Evolutionary conservation across 805 yeast species (phyloP).

Genomic region (Starmerella khaoyaiensis): DNA sequence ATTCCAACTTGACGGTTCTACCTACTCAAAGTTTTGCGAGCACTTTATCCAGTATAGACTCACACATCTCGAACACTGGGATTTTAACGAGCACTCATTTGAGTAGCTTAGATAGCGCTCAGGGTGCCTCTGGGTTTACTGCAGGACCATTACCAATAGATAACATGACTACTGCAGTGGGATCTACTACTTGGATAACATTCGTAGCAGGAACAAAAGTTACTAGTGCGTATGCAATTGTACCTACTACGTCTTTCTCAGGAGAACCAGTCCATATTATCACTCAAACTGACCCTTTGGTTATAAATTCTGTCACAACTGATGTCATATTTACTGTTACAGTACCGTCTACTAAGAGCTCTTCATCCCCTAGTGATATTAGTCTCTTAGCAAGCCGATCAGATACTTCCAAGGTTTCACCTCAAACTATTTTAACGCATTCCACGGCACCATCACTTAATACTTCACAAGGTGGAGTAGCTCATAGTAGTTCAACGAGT

Average conservation of each 20-base stretch:
- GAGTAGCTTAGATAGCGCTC: conserved; percentile 5
- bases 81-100: too few species aligned
- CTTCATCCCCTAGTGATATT: too few species aligned
- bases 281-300: background rate
- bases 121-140: conserved; percentile 7
- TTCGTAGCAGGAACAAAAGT: background rate
- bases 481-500: too few species aligned
- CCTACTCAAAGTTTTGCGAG: too few species aligned
- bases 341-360: conserved; percentile 1
- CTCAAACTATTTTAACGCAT: too few species aligned
- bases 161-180: background rate
- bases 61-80: too few species aligned
- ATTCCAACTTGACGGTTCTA: too few species aligned
- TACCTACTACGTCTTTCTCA: conserved; percentile 1
- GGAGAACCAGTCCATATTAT: conserved; percentile 1
- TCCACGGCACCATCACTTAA: too few species aligned
- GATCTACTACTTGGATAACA: conserved; percentile 2
- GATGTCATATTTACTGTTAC: conserved; percentile 1
- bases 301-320: background rate
- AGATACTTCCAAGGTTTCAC: background rate
- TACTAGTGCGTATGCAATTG: conserved; percentile 1
- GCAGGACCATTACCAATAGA: conserved; percentile 11
- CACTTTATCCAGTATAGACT: too few species aligned
- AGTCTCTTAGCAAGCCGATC: background rate
- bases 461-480: too few species aligned